Evolutionary conservation across 2,329 filamentous ascomycete genomes (phyloP).

Genomic region (Alternaria sp.): DNA sequence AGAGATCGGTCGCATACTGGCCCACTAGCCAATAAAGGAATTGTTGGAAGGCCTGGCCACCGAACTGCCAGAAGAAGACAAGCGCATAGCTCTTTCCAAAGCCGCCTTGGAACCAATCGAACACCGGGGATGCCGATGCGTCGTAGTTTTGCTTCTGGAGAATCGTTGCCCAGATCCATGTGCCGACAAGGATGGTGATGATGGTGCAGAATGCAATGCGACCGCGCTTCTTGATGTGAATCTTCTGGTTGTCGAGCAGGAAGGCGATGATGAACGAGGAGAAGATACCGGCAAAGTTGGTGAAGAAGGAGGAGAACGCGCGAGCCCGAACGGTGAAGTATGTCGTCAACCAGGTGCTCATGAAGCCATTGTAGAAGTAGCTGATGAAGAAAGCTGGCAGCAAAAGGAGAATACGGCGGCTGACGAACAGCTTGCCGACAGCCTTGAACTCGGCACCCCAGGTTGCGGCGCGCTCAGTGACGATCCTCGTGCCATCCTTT

Average conservation of each 20-base stretch:
- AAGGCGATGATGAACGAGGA: constrained; percentile 44
- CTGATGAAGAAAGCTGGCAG: constrained; percentile 48
- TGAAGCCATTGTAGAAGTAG: constrained; percentile 49
- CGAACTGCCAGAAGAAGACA: constrained; percentile 47
- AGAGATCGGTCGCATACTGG: constrained; percentile 45
- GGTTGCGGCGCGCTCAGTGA: constrained; percentile 29
- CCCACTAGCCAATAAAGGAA: constrained; percentile 47
- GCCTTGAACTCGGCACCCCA: constrained; percentile 40
- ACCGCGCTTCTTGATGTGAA: constrained; percentile 44
- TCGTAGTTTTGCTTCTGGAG: constrained; percentile 44
- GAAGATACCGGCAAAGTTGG: constrained; percentile 47
- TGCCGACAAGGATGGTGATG: constrained; percentile 39
- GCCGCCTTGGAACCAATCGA: constrained; percentile 45
- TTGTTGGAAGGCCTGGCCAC: constrained; percentile 47
- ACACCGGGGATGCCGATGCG: constrained; percentile 31
- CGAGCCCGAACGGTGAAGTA: constrained; percentile 47
- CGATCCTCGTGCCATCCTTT: constrained; percentile 49
- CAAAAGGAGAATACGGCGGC: constrained; percentile 40
- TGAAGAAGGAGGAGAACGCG: constrained; percentile 47
- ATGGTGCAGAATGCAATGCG: constrained; percentile 38
- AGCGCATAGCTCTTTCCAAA: constrained; percentile 45
- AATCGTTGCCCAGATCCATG: constrained; percentile 46
- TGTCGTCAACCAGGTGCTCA: constrained; percentile 43
- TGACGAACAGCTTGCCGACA: constrained; percentile 39
- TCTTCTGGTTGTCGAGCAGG: constrained; percentile 41